Evolutionary conservation across 805 yeast genomes (phyloP).

Genomic region (Komagataella mondaviorum): DNA sequence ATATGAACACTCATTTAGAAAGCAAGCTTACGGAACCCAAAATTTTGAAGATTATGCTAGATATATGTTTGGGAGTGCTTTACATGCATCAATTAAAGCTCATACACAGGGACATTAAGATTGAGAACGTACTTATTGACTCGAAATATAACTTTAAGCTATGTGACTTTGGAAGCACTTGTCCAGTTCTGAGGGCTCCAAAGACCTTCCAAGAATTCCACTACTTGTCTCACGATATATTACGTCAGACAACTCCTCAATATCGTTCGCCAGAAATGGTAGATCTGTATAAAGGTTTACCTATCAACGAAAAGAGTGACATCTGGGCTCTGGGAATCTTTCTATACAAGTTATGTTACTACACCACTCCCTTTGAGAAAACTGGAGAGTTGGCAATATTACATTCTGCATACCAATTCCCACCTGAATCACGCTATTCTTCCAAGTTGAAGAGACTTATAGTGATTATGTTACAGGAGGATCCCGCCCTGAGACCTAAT

Average conservation of each 20-base stretch:
- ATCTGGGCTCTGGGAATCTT: slow-evolving; percentile 96
- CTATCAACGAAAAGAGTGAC: slow-evolving; percentile 86
- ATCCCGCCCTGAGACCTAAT: slow-evolving; percentile 75
- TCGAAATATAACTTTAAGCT: slow-evolving; percentile 57
- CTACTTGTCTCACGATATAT: slow-evolving; percentile 68
- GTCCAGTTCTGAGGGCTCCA: slow-evolving; percentile 62
- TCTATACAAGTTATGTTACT: slow-evolving; percentile 79
- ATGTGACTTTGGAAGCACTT: slow-evolving; percentile 90
- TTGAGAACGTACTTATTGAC: slow-evolving; percentile 85
- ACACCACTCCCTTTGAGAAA: slow-evolving; percentile 85
- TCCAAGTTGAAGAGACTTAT: slow-evolving; percentile 64
- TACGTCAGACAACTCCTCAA: slow-evolving; percentile 90
- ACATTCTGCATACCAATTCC: slow-evolving; percentile 73
- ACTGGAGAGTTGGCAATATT: slow-evolving; percentile 76
- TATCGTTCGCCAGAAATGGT: slow-evolving; percentile 95
- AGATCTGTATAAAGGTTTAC: slow-evolving; percentile 68
- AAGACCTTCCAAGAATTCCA: slow-evolving; percentile 61
- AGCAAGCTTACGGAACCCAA: slow-evolving; percentile 68
- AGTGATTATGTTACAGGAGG: slow-evolving; percentile 68
- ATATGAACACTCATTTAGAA: slow-evolving; percentile 75
- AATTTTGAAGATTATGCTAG: slow-evolving; percentile 72
- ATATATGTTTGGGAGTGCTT: slow-evolving; percentile 65
- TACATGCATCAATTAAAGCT: slow-evolving; percentile 74
- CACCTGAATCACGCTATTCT: slow-evolving; percentile 54
- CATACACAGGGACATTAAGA: slow-evolving; percentile 87